Percentiles rank a stretch among this genome's conserved stretches.
Evolutionary conservation across 108 stramenopile genomes (phyloP).

Genomic region (Chaetoceros tenuissimus): DNA sequence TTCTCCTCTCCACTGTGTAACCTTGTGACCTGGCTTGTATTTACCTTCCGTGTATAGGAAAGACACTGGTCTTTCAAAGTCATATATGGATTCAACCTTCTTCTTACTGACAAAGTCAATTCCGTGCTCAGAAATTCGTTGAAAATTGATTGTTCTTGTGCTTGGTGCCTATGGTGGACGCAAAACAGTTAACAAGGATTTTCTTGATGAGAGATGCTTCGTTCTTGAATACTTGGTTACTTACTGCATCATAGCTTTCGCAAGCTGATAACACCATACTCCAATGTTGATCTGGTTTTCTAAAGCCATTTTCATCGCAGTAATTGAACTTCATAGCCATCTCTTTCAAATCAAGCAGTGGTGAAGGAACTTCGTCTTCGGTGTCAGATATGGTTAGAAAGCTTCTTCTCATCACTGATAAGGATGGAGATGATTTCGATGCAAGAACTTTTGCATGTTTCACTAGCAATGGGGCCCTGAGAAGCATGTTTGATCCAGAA

Average conservation of each 20-base stretch:
- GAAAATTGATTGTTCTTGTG: constrained; percentile 39
- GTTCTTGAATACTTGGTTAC: not conserved
- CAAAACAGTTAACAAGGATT: not conserved
- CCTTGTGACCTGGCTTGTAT: constrained; percentile 37
- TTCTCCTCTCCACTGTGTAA: constrained; percentile 49
- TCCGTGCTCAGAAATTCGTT: constrained; percentile 34
- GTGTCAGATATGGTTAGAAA: not conserved
- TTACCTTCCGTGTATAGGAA: constrained; percentile 33
- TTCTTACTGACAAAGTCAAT: constrained; percentile 48
- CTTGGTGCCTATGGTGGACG: constrained; percentile 26
- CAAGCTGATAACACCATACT: not conserved
- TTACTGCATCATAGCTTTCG: not conserved
- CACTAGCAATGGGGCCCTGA: too few relatives aligned
- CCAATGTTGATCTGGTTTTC: not conserved
- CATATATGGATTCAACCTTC: constrained; percentile 1
- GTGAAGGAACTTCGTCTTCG: not conserved
- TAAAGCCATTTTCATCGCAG: not conserved
- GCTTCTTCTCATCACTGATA: too few relatives aligned
- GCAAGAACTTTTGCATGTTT: too few relatives aligned
- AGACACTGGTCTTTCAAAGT: constrained; percentile 13
- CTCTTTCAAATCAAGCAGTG: not conserved
- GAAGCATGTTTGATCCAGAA: too few relatives aligned
- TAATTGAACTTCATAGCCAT: not conserved
- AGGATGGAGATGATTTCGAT: too few relatives aligned
- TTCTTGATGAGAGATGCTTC: not conserved